Percentiles rank a stretch among this genome's conserved stretches.
These are phyloP conservation scores for Fusarium duplospermum DNA, from an alignment of 2,329 filamentous ascomycete genomes.

Conservation along the genomic window DNA sequence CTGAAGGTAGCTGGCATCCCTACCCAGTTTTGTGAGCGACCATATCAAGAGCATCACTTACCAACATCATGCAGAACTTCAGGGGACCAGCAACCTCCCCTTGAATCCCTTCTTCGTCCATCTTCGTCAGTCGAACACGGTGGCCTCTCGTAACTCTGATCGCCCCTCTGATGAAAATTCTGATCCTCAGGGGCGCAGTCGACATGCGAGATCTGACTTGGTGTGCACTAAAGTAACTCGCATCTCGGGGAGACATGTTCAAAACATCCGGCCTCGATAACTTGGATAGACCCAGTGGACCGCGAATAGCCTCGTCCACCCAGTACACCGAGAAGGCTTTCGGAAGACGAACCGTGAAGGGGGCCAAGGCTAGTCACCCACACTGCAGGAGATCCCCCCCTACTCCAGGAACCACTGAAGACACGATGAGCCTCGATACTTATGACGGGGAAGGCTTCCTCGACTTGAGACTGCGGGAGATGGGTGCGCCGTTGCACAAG, in stretches of 20 bases:
- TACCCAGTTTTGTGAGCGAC: not conserved
- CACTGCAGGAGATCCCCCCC: conserved; percentile 22
- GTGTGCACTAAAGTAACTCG: not conserved
- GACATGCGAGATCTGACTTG: not conserved
- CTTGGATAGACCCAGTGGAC: not conserved
- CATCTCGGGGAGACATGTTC: not conserved
- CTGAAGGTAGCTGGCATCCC: not conserved
- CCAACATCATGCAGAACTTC: not conserved
- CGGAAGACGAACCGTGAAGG: conserved; percentile 27
- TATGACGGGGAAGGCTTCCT: conserved; percentile 28
- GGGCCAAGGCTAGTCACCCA: conserved; percentile 17
- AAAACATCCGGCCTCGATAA: not conserved
- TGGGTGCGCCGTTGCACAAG: conserved; percentile 18
- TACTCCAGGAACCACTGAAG: conserved; percentile 12
- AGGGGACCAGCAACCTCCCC: not conserved
- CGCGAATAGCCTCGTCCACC: conserved; percentile 3
- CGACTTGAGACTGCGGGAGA: conserved; percentile 23
- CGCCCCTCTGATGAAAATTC: not conserved
- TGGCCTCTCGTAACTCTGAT: conserved; percentile 5
- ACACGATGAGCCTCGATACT: conserved; percentile 16
- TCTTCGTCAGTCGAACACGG: conserved; percentile 3
- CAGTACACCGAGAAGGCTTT: conserved; percentile 4
- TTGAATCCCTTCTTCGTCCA: not conserved
- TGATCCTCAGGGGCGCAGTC: not conserved
- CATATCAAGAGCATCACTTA: not conserved